Conservation (phyloP, 1,284 basidiomycete genomes). For the Trichosporon coremiiforme region DNA sequence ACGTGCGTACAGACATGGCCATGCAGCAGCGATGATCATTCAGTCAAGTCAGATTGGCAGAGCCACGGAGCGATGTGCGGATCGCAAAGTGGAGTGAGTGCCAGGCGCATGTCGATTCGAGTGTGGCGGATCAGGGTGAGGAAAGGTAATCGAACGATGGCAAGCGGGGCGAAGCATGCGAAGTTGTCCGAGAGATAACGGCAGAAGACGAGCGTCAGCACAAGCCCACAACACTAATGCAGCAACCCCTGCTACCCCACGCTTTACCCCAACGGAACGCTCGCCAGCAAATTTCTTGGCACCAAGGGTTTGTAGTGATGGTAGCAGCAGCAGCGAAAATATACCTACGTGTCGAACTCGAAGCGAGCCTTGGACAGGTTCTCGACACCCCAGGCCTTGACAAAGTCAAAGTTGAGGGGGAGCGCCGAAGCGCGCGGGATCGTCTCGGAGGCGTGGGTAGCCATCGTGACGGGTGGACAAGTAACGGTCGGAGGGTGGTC, state of each 20-base stretch:
- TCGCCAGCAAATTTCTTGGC: background rate
- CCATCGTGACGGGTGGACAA: conserved; percentile 18
- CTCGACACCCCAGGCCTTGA: conserved; percentile 51
- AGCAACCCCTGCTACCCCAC: background rate
- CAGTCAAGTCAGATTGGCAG: background rate
- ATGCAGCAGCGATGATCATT: background rate
- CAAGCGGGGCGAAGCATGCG: background rate
- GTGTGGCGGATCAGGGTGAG: conserved; percentile 15
- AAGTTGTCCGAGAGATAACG: background rate
- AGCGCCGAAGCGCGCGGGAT: conserved; percentile 49
- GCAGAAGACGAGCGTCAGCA: conserved; percentile 14
- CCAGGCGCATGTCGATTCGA: background rate
- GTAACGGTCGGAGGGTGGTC: background rate
- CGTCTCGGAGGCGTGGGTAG: conserved; percentile 40
- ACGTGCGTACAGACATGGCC: background rate
- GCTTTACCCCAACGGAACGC: background rate
- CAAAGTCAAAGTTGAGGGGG: conserved; percentile 40
- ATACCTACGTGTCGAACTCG: conserved; percentile 50
- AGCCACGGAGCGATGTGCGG: background rate
- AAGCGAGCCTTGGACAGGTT: conserved; percentile 45
- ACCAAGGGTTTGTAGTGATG: background rate
- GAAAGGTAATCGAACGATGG: background rate
- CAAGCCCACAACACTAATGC: background rate
- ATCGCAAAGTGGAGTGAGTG: background rate
- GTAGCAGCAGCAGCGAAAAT: background rate